Evolutionary conservation across 106 monocot genomes (phyloP), one percentile per base, ranked within the genome.

Genomic region (Ottelia alismoides): DNA sequence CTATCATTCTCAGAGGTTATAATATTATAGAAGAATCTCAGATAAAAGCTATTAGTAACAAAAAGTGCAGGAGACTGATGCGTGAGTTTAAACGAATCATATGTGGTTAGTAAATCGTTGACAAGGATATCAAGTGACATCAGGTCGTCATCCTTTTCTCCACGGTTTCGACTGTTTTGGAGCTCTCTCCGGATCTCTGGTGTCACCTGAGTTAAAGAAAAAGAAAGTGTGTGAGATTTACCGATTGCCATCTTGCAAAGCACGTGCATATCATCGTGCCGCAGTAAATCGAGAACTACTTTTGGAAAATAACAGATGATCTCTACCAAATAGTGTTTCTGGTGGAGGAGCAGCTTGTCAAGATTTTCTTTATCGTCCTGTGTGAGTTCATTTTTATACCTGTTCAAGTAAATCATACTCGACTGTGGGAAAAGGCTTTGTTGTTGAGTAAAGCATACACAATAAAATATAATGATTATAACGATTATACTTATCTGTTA

Each of bases 151-250:
- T 71, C 84, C 56, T 83, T 88, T 50, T 85, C 82, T 2, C 96
- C 96, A 11, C 89, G 78, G 35, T 74, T 82, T 32, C 61, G 71
- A 65, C 96, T 98, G 27, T 63, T 74, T 52, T 78, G 77, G 1
- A 98, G 72, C 57, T 98, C 96, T 68, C 96, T 69, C 22, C 70
- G 70, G 22, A 98, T 89, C 72, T 98, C 96, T 23, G 96, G 96
- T n/a, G 96, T 98, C 57, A 98, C 89, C 96, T 98, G 66, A 1
- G 40, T 7, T 7, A 43, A 43, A 43, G 40, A 43, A 7, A 6
- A 16, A 43, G 6, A 7, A 7, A 43, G 16, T 7, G 6, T 16
- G n/a, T 7, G 6, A 43, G 40, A 43, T 43, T 6, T 43, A 7
- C 40, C 40, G 16, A 43, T 16, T 7, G 16, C 20, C 40, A 43